Base-by-base conservation (phyloP, 371 early-diverging fungal genomes). In the Zancudomyces culisetae region DNA sequence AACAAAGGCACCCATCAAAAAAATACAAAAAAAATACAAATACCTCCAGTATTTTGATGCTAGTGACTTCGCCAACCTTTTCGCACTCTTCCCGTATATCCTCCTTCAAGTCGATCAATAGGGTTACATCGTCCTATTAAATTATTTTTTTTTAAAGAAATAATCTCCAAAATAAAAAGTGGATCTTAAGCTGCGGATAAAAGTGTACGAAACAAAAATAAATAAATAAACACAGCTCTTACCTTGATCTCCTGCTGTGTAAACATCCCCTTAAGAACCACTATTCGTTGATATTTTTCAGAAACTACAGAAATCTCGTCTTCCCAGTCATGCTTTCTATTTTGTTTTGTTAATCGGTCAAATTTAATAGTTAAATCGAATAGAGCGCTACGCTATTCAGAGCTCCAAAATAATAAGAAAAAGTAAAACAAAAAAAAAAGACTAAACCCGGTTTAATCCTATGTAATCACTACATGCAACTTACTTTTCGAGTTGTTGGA, bases 71-170 rank as follows among this genome's bases (percentile, higher is more conserved):
- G 13, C 96, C 96, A 15, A 91, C 56, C 52, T 83, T 86, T 54
- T 89, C 91, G 58, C 92, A 90, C 59, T 94, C 96, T 29, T 75
- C 74, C 12, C 92, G 78, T 6, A 96, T 84, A 50, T 96, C 96
- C 46, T 90, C 85, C 55, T 90, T 86, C 49, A 96, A 62, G 35
- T 96, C 96, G 15, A 96, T 63, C 35, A 91, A 51, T 46, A 92
- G 57, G 0, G 85, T 76, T 21, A 90, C 87, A 54, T 93, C 91
- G 12, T 76, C 78, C 81, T 83, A 60, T n/a, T 45, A 10, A 19
- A n/a, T 45, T 46, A 24, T 15, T 21, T 55, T 54, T 23, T 27
- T 28, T 15, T 3, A 47, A 18, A 24, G 8, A n/a, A 40, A 24
- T 23, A 13, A 20, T 22, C 43, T 20, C 1, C 12, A 15, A 13